Percentiles rank a stretch among this genome's conserved stretches.
phyloP scores from a whole-genome alignment of 768 basidiomycete species.

The Tylopilus subfusipes region DNA sequence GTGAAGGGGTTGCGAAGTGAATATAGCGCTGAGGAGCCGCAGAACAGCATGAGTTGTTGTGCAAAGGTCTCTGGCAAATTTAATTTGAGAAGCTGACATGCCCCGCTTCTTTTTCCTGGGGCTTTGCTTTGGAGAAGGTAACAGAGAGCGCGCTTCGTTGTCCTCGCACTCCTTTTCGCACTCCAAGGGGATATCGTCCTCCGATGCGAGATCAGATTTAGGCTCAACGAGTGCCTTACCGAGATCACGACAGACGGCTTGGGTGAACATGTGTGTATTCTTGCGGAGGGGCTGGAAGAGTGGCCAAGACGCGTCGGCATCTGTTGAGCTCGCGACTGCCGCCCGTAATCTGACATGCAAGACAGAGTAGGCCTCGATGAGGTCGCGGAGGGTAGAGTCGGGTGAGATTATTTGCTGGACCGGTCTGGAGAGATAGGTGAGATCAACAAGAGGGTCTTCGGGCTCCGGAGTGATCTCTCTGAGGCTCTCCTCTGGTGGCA shows the following conservation, averaged over 20 bases:
- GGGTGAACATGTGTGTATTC: slow-evolving; percentile 47
- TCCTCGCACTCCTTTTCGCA: slow-evolving; percentile 24
- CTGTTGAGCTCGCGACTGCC: slow-evolving; percentile 38
- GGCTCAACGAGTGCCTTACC: slow-evolving; percentile 64
- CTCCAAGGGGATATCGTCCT: slow-evolving; percentile 23
- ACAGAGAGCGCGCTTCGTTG: slow-evolving; percentile 29
- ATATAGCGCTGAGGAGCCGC: slow-evolving; percentile 57
- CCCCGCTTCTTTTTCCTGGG: slow-evolving; percentile 57
- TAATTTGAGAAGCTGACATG: slow-evolving; percentile 74
- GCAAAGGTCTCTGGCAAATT: slow-evolving; percentile 75
- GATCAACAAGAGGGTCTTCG: slow-evolving; percentile 56
- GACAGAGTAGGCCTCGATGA: slow-evolving; percentile 72
- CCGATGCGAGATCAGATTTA: slow-evolving; percentile 14
- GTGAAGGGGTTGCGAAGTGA: slow-evolving; percentile 57
- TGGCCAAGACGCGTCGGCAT: slow-evolving; percentile 63
- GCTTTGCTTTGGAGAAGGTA: slow-evolving; percentile 70
- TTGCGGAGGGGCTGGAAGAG: slow-evolving; percentile 68
- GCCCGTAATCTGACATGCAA: slow-evolving; percentile 63
- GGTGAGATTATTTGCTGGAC: slow-evolving; percentile 55
- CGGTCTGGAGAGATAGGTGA: slow-evolving; percentile 62
- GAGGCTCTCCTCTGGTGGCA: slow-evolving; percentile 39
- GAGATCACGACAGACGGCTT: slow-evolving; percentile 66
- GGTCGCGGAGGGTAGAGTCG: slow-evolving; percentile 47
- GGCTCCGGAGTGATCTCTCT: slow-evolving; percentile 80
- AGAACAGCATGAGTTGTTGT: slow-evolving; percentile 69